These are phyloP conservation scores for Diaporthe eres DNA, from an alignment of 2,329 filamentous ascomycete genomes.

Conservation along the genomic window DNA sequence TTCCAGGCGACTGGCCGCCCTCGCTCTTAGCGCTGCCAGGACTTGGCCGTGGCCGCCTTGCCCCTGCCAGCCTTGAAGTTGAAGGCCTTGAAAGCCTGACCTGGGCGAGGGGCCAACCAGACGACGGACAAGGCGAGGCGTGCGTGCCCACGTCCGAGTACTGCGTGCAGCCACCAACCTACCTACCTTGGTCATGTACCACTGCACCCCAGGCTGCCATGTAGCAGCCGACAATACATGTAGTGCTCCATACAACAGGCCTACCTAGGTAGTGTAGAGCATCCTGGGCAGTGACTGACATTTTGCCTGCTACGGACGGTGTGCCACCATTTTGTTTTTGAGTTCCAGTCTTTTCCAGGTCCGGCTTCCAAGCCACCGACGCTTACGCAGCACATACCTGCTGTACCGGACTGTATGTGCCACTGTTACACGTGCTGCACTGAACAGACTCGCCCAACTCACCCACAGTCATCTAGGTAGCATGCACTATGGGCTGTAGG, in stretches of 20 bases:
- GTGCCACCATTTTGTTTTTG: slow-evolving; percentile 38
- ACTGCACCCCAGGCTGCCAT: background rate
- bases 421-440: slow-evolving; percentile 17
- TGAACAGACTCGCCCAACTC: background rate
- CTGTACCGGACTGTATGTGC: background rate
- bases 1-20: slow-evolving; percentile 18
- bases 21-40: slow-evolving; percentile 10
- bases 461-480: background rate
- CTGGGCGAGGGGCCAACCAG: background rate
- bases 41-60: slow-evolving; percentile 10
- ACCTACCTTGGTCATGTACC: background rate
- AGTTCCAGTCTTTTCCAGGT: slow-evolving; percentile 32
- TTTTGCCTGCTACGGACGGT: slow-evolving; percentile 27
- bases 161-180: background rate
- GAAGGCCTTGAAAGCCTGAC: background rate
- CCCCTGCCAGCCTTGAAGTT: slow-evolving; percentile 14
- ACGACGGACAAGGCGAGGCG: background rate
- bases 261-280: background rate
- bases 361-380: slow-evolving; percentile 33
- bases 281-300: slow-evolving; percentile 12
- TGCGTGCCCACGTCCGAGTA: background rate
- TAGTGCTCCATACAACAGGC: background rate
- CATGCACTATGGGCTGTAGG: background rate
- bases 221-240: slow-evolving; percentile 6
- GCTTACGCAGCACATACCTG: background rate